Base-by-base conservation (phyloP, 2,329 filamentous ascomycete genomes). In the Exophiala alcalophila region DNA sequence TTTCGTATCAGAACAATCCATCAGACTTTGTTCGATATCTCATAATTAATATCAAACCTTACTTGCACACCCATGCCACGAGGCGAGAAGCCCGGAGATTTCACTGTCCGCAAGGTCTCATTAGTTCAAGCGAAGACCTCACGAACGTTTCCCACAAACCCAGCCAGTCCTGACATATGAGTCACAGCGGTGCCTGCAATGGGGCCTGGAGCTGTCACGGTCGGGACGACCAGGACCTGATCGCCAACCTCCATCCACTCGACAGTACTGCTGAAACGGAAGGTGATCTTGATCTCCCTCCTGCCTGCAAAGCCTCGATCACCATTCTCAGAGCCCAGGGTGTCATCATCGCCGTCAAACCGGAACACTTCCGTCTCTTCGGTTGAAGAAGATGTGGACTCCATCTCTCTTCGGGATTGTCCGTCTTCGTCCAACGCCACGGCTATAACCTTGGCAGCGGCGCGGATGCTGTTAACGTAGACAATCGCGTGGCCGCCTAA, bases 391-490 rank as follows among this genome's bases (percentile, higher is more conserved):
- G 61, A 64, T 4, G 57, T 56, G 5, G 23, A 10, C 9, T 11
- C 4, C 16, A 14, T 5, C 8, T 54, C 49, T 9, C 15, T 15
- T 3, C 30, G 20, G 29, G 16, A 25, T 26, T 45, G 40, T 11
- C 31, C 19, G 20, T 33, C 27, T 4, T 61, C 62, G 4, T 59
- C 59, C 10, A 65, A 54, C 15, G 61, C 60, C 14, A 84, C 72
- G 21, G 76, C 75, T 18, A 84, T 61, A 1, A 97, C 78, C 47
- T 84, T 82, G 1, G 88, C 90, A 0, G 85, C 80, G 1, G 89
- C 84, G 6, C 91, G 78, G 10, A 97, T 82, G 59, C 89, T 96
- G 12, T 87, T 88, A 27, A 90, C 79, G 59, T 96, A 97, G 1
- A 91, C 78, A 20, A 94, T 89, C 0, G 76, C 73, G 42, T 69